phyloP scores from a whole-genome alignment of 768 basidiomycete species.

The Lentinula sp. region DNA sequence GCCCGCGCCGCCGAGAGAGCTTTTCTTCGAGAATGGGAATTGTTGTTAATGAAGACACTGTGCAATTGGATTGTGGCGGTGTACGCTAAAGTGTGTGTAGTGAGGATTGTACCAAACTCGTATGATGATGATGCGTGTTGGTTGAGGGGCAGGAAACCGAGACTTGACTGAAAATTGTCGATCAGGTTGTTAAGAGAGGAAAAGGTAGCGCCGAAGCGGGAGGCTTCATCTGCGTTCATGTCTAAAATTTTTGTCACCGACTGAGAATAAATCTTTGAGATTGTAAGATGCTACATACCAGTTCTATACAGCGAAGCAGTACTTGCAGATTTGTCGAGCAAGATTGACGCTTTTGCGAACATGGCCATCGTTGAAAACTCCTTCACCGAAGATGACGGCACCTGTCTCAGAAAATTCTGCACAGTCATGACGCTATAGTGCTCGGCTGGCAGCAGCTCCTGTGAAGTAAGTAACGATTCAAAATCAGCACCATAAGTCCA shows the following conservation, averaged over 20 bases:
- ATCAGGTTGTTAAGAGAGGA: slow-evolving; percentile 20
- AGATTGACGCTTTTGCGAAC: slow-evolving; percentile 8
- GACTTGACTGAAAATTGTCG: slow-evolving; percentile 11
- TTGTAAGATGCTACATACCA: slow-evolving; percentile 12
- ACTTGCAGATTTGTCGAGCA: slow-evolving; percentile 18
- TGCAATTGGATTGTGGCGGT: slow-evolving; percentile 21
- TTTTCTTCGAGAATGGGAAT: slow-evolving; percentile 7
- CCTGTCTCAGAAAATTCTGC: slow-evolving; percentile 7
- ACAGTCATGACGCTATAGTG: slow-evolving; percentile 12
- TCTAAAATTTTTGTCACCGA: slow-evolving; percentile 10
- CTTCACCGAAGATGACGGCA: background rate
- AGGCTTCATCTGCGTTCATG: slow-evolving; percentile 12
- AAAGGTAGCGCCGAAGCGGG: slow-evolving; percentile 17
- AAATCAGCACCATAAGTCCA: background rate
- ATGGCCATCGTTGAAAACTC: slow-evolving; percentile 1
- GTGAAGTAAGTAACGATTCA: background rate
- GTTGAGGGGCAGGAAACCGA: slow-evolving; percentile 6
- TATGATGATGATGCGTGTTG: slow-evolving; percentile 1
- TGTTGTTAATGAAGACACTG: slow-evolving; percentile 11
- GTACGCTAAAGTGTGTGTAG: slow-evolving; percentile 21
- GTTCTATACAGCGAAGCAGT: slow-evolving; percentile 10
- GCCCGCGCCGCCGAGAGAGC: background rate
- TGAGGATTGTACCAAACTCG: slow-evolving; percentile 12
- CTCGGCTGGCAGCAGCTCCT: slow-evolving; percentile 15
- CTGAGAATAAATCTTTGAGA: too few relatives aligned